Evolutionary conservation across 768 basidiomycete species (phyloP).

Genomic region (Hygrophoropsis aurantiaca): DNA sequence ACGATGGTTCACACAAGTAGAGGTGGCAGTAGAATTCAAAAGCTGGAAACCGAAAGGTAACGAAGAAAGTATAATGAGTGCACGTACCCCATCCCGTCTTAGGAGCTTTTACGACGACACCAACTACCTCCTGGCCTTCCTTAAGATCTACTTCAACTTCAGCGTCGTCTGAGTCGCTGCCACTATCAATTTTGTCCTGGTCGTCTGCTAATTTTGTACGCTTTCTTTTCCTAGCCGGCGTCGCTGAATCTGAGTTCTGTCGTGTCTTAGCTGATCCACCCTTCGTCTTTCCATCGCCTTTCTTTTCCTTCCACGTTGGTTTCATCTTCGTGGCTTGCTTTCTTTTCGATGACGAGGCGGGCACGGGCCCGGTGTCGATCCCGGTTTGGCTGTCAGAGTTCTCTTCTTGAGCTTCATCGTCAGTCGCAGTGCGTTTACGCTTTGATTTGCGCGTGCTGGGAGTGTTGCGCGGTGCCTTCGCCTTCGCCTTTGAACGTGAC

Average conservation of each 20-base stretch:
- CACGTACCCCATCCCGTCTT: slow-evolving; percentile 74
- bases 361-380: slow-evolving; percentile 20
- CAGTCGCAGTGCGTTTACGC: slow-evolving; percentile 18
- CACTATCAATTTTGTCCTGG: no score
- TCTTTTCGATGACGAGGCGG: slow-evolving; percentile 17
- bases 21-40: not conserved
- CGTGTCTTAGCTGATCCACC: no score
- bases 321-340: not conserved
- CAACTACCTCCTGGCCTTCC: slow-evolving; percentile 72
- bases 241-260: slow-evolving; percentile 19
- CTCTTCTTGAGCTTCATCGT: no score
- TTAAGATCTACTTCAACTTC: slow-evolving; percentile 47
- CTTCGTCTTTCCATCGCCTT: no score
- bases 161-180: slow-evolving; percentile 29
- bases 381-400: no score
- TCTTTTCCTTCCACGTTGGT: slow-evolving; percentile 21
- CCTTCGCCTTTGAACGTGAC: no score
- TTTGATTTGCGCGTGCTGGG: slow-evolving; percentile 13
- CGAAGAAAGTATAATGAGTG: slow-evolving; percentile 1
- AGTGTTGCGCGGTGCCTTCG: no score
- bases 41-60: no score
- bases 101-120: slow-evolving; percentile 77
- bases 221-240: slow-evolving; percentile 22
- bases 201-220: slow-evolving; percentile 14
- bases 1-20: not conserved